Evolutionary conservation across 306 rosid genomes (phyloP).

Genomic region (Prunus fruticosa): DNA sequence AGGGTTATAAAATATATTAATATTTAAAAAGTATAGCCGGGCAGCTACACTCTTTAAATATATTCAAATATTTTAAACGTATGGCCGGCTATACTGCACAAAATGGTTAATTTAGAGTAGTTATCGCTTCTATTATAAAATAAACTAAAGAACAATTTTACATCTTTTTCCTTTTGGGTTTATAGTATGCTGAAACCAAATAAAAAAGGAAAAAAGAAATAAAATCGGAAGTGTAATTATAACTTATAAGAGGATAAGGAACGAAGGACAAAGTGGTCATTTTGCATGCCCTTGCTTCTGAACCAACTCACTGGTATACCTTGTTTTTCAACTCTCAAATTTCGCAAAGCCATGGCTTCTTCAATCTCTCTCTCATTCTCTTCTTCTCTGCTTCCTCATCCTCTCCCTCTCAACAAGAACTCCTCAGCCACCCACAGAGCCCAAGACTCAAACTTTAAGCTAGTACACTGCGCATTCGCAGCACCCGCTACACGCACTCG

Average conservation of each 20-base stretch:
- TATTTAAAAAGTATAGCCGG: no score
- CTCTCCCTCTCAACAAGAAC: constrained; percentile 29
- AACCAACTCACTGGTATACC: neutral
- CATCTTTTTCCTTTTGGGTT: neutral
- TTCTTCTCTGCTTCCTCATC: constrained; percentile 53
- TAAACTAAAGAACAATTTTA: no score
- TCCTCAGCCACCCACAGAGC: constrained; percentile 18
- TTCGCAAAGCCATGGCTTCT: constrained; percentile 17
- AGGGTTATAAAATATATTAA: no score
- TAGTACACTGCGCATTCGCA: constrained; percentile 47
- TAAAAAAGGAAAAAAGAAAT: neutral
- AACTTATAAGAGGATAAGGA: neutral
- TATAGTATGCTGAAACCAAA: neutral
- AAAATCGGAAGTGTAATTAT: neutral
- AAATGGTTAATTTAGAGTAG: no score
- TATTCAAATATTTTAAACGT: no score
- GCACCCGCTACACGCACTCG: constrained; percentile 32
- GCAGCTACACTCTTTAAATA: no score
- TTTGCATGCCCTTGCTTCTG: neutral
- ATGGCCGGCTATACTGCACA: no score
- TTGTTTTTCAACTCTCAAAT: no score
- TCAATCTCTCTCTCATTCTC: constrained; percentile 63
- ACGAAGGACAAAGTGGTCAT: neutral
- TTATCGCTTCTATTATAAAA: no score
- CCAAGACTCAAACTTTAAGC: constrained; percentile 24